Evolutionary conservation across 2,329 filamentous ascomycete species (phyloP), one percentile per base, ranked within the genome.

Genomic region (Fusarium bactridioides): DNA sequence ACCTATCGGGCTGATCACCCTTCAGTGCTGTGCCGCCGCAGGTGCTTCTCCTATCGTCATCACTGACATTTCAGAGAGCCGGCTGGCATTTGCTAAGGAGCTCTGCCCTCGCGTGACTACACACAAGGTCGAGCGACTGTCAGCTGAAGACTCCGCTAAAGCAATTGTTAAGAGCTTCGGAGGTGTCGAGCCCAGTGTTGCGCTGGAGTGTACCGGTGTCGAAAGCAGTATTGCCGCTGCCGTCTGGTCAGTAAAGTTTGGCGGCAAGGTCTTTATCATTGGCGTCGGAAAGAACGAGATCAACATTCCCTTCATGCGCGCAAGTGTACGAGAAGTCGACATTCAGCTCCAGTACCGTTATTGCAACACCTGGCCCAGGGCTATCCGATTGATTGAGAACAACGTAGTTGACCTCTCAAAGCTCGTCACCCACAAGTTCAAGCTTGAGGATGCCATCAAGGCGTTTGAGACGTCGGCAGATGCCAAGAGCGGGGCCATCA

Each of bases 331-430:
- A 72, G 96, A 98, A 84, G 93, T 98, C 76, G 95, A 98, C 83
- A 86, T 98, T 68, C 94, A 97, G 84, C 96, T 98, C 83, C 95
- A 98, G 85, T 98, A 98, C 86, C 90, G 96, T 69, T 98, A 98
- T 86, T 89, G 89, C 84, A 98, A 98, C 85, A 97, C 94, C 27
- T 98, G 95, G 95, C 96, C 95, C 38, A 90, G 94, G 70, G 95
- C 96, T 47, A 98, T 98, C 75, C 89, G 95, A 53, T 85, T 98
- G 73, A 88, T 98, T 41, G 90, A 94, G 85, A 94, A 91, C 79
- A 94, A 94, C 4, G 89, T 98, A 8, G 89, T 98, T 77, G 90
- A 97, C 80, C 84, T 98, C 79, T 88, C 88, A 77, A 92, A 89
- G 83, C 84, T 98, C 69, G 94, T 98, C 54, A 98, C 95, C 44